Evolutionary conservation across 768 basidiomycete species (phyloP).

Genomic region (Kondoa malvinella): DNA sequence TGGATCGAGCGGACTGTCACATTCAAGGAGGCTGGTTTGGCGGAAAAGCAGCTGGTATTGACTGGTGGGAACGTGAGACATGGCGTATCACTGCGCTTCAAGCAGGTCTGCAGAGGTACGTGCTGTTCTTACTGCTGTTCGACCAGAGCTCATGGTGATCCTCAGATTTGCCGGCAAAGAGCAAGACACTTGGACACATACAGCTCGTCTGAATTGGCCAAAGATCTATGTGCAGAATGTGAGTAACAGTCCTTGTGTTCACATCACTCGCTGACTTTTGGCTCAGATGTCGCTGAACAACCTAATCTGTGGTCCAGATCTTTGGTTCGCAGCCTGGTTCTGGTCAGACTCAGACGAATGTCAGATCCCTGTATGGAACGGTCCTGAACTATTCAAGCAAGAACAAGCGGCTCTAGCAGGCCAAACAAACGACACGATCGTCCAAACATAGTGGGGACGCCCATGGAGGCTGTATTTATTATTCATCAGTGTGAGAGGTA

Average conservation of each 20-base stretch:
- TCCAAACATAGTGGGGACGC: too few species aligned
- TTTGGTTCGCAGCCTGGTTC: conserved; percentile 23
- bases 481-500: too few species aligned
- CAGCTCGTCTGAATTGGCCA: conserved; percentile 21
- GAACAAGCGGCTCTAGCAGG: background rate
- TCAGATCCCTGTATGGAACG: conserved; percentile 21
- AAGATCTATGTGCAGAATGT: conserved; percentile 23
- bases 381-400: conserved; percentile 11
- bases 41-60: conserved; percentile 18
- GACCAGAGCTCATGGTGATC: background rate
- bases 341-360: conserved; percentile 22
- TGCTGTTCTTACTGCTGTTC: background rate
- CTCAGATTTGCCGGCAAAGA: conserved; percentile 23
- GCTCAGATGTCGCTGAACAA: too few species aligned
- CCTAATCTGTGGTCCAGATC: too few species aligned
- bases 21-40: conserved; percentile 27
- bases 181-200: conserved; percentile 24
- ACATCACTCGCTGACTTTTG: background rate
- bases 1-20: conserved; percentile 20
- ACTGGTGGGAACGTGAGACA: conserved; percentile 23
- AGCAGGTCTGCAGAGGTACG: conserved; percentile 15
- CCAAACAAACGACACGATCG: too few species aligned
- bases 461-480: too few species aligned
- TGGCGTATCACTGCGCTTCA: conserved; percentile 19
- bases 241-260: background rate